Conservation (phyloP, 192 early-diverging fungal species). For the Anaeromyces robustus region DNA sequence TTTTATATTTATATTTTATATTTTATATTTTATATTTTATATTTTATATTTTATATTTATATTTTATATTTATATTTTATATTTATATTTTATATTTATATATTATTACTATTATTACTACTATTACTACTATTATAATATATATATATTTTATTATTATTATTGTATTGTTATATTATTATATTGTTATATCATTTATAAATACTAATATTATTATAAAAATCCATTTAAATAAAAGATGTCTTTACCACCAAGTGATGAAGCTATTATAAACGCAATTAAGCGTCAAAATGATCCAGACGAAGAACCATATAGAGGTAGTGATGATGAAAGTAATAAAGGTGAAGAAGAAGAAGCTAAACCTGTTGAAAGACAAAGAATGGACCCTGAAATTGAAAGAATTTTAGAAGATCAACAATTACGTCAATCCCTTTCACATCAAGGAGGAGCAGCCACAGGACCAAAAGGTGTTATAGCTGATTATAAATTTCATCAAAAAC, state of each 20-base stretch:
- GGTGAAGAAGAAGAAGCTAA: neutral
- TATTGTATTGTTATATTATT: too few relatives aligned
- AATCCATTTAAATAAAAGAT: too few relatives aligned
- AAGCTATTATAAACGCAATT: neutral
- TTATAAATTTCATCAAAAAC: constrained; percentile 27
- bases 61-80: too few relatives aligned
- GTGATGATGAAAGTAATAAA: neutral
- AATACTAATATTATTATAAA: too few relatives aligned
- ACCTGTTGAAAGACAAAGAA: neutral
- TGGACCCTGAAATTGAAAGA: neutral
- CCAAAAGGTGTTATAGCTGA: constrained; percentile 39
- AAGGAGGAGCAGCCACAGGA: constrained; percentile 26
- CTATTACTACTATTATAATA: too few relatives aligned
- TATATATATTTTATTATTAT: too few relatives aligned
- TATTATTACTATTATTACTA: too few relatives aligned
- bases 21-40: too few relatives aligned
- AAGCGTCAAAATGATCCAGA: neutral
- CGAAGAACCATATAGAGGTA: neutral
- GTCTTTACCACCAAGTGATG: neutral
- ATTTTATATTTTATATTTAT: too few relatives aligned
- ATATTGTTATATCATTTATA: too few relatives aligned
- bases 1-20: too few relatives aligned
- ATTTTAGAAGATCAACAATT: neutral
- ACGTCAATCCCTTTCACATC: neutral
- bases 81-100: too few relatives aligned